Evolutionary conservation across 2,329 filamentous ascomycete genomes (phyloP).

Genomic region (Colletotrichum echinochloae): DNA sequence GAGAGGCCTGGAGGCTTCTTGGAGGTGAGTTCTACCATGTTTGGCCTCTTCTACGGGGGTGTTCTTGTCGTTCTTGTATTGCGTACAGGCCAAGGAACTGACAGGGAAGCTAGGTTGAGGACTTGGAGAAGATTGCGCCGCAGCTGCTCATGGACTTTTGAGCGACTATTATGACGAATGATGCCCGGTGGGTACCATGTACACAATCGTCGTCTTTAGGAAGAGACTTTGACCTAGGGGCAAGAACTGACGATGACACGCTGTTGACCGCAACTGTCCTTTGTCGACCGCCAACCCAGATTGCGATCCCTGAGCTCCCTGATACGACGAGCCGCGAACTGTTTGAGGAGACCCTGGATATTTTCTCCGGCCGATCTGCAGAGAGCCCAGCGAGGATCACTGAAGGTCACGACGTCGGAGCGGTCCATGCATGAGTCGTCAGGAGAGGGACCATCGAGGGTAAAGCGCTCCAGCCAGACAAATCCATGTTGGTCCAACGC

Average conservation of each 20-base stretch:
- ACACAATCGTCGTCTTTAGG: too few species aligned
- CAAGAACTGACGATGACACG: too few species aligned
- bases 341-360: neutral
- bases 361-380: too few species aligned
- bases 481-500: neutral
- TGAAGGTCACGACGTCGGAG: too few species aligned
- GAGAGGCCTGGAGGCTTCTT: conserved; percentile 78
- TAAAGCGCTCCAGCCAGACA: neutral
- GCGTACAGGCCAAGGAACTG: conserved; percentile 10
- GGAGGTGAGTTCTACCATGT: conserved; percentile 67
- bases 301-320: neutral
- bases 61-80: neutral
- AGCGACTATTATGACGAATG: conserved; percentile 41
- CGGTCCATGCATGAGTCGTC: too few species aligned
- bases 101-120: conserved; percentile 73
- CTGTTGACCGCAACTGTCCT: neutral
- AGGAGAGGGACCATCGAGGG: too few species aligned
- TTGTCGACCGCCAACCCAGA: neutral
- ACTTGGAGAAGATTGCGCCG: conserved; percentile 88
- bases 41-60: neutral
- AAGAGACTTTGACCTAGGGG: neutral
- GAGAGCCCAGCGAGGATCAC: too few species aligned
- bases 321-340: neutral
- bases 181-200: neutral
- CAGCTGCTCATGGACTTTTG: conserved; percentile 89